Percentiles rank a stretch among this genome's conserved stretches.
Conservation (phyloP, 2,329 filamentous ascomycete genomes). For the Aspergillus flavus region DNA sequence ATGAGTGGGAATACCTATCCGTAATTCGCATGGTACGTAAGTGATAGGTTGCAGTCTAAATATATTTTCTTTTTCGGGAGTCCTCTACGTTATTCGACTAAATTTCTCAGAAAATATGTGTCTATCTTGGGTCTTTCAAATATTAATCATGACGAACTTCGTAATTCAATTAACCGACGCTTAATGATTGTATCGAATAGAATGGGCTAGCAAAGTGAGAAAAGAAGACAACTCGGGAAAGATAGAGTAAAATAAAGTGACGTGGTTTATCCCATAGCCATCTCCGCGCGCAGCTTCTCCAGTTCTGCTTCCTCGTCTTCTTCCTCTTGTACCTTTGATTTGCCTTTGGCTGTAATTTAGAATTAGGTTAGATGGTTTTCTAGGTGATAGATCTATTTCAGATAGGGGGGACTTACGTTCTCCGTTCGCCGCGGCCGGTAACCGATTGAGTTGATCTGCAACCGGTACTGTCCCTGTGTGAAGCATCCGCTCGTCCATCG, state of each 20-base stretch:
- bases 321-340: slow-evolving; percentile 62
- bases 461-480: slow-evolving; percentile 84
- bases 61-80: background rate
- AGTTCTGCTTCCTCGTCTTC: slow-evolving; percentile 97
- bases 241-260: slow-evolving; percentile 3
- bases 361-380: background rate
- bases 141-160: background rate
- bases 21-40: background rate
- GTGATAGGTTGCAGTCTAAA: background rate
- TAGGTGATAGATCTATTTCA: background rate
- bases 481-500: slow-evolving; percentile 91
- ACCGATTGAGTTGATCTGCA: slow-evolving; percentile 71
- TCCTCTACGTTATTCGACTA: background rate
- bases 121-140: background rate
- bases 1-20: background rate
- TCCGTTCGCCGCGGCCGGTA: slow-evolving; percentile 74
- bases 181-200: slow-evolving; percentile 2
- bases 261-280: slow-evolving; percentile 74
- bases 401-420: slow-evolving; percentile 64
- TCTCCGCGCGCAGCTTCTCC: slow-evolving; percentile 89
- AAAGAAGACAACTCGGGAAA: background rate
- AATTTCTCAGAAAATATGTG: background rate
- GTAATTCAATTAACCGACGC: slow-evolving; percentile 5
- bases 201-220: slow-evolving; percentile 1
- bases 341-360: slow-evolving; percentile 45